Evolutionary conservation across 1,284 basidiomycete genomes (phyloP).

Genomic region (Grifola frondosa): DNA sequence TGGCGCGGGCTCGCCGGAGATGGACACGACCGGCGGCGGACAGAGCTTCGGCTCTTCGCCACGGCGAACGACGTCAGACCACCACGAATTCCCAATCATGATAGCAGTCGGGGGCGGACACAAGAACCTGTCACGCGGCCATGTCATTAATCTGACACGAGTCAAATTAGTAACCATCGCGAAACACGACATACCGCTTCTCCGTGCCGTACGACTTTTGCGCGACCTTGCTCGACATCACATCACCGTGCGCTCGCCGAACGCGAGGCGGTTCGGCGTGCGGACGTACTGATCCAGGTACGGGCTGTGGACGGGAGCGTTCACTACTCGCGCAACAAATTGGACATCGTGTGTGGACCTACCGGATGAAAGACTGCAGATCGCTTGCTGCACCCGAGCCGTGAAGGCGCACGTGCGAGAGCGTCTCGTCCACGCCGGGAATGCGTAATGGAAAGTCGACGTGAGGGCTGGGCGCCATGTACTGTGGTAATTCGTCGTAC

Average conservation of each 20-base stretch:
- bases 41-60: conserved; percentile 74
- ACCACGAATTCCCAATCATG: conserved; percentile 95
- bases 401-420: conserved; percentile 65
- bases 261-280: conserved; percentile 82
- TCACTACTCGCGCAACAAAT: conserved; percentile 14
- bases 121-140: conserved; percentile 60
- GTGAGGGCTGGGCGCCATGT: conserved; percentile 50
- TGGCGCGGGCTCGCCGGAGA: conserved; percentile 85
- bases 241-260: conserved; percentile 93
- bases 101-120: conserved; percentile 95
- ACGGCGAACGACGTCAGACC: conserved; percentile 72
- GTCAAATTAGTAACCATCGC: not conserved
- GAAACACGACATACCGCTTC: conserved; percentile 64
- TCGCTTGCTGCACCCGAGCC: conserved; percentile 65
- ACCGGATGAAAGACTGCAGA: conserved; percentile 80
- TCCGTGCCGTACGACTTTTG: conserved; percentile 98
- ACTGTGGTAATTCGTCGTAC: conserved; percentile 59
- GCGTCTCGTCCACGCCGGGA: conserved; percentile 58
- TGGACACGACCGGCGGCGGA: conserved; percentile 85
- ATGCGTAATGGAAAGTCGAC: conserved; percentile 57
- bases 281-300: conserved; percentile 84
- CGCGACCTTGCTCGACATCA: conserved; percentile 95
- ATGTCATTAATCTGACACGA: conserved; percentile 7
- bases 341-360: conserved; percentile 28
- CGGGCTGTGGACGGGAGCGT: conserved; percentile 45